Evolutionary conservation across 768 basidiomycete species (phyloP).

Genomic region (Tubosaeta brunneosetosa): DNA sequence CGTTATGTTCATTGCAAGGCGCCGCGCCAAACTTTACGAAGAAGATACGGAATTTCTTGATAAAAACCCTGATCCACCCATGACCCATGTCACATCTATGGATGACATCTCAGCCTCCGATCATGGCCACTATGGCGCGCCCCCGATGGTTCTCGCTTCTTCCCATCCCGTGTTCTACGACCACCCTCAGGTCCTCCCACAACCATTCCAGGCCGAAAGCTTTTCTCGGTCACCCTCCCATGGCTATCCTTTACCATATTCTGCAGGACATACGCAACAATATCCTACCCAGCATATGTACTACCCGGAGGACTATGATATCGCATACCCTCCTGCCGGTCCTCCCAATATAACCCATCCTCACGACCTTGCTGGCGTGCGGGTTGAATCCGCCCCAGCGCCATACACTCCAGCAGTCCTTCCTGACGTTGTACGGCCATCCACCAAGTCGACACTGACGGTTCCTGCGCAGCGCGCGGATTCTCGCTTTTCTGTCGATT

Average conservation of each 20-base stretch:
- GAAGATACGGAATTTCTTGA: slow-evolving; percentile 30
- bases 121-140: slow-evolving; percentile 17
- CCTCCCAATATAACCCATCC: slow-evolving; percentile 15
- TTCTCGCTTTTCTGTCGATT: slow-evolving; percentile 25
- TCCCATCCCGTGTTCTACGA: slow-evolving; percentile 21
- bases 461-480: slow-evolving; percentile 7
- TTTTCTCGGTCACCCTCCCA: slow-evolving; percentile 3
- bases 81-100: slow-evolving; percentile 1
- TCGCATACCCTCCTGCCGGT: slow-evolving; percentile 25
- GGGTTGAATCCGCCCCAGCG: slow-evolving; percentile 9
- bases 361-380: slow-evolving; percentile 2
- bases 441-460: slow-evolving; percentile 1
- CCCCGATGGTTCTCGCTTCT: slow-evolving; percentile 13
- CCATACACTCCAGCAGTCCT: neutral
- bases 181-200: slow-evolving; percentile 12
- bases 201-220: slow-evolving; percentile 1
- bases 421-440: slow-evolving; percentile 14
- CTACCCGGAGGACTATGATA: slow-evolving; percentile 16
- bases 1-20: slow-evolving; percentile 26
- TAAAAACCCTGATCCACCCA: slow-evolving; percentile 15
- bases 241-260: slow-evolving; percentile 1
- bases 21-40: slow-evolving; percentile 24
- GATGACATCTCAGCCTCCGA: slow-evolving; percentile 21
- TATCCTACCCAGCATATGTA: slow-evolving; percentile 24
- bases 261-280: slow-evolving; percentile 7